These are phyloP conservation scores for Hansenula lynferdii DNA, from an alignment of 1,139 yeast species.

Conservation along the genomic window DNA sequence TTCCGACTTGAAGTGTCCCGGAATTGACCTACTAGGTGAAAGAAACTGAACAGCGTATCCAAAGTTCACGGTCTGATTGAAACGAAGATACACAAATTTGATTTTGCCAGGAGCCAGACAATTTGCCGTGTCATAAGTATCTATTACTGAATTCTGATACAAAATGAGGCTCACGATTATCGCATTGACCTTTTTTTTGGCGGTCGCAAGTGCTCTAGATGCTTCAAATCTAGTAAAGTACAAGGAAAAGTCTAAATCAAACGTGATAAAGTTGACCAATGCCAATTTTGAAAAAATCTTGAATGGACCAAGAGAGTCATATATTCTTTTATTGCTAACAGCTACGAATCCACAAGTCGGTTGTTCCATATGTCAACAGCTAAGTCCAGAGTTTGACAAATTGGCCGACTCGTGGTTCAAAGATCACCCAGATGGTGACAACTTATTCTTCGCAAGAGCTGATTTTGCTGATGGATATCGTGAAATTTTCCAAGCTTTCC, in stretches of 20 bases:
- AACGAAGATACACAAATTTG: too few relatives aligned
- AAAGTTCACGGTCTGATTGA: neutral
- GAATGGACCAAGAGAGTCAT: slow-evolving; percentile 63
- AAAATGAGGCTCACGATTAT: slow-evolving; percentile 1
- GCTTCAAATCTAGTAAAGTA: slow-evolving; percentile 20
- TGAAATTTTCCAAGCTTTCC: slow-evolving; percentile 48
- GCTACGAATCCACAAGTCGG: slow-evolving; percentile 71
- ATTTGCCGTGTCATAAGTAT: too few relatives aligned
- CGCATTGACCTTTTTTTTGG: slow-evolving; percentile 1
- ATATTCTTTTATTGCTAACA: slow-evolving; percentile 64
- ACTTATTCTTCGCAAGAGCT: slow-evolving; percentile 65
- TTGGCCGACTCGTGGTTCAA: slow-evolving; percentile 57
- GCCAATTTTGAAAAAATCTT: slow-evolving; percentile 54
- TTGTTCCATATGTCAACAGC: slow-evolving; percentile 73
- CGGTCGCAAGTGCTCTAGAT: slow-evolving; percentile 15
- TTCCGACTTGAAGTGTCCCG: too few relatives aligned
- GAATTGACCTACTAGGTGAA: too few relatives aligned
- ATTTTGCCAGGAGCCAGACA: too few relatives aligned
- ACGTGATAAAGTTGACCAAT: slow-evolving; percentile 52
- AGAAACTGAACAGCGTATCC: slow-evolving; percentile 2
- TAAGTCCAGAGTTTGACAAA: slow-evolving; percentile 55
- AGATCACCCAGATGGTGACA: slow-evolving; percentile 41
- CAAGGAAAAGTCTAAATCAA: slow-evolving; percentile 20
- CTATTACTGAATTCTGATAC: too few relatives aligned
- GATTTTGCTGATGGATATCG: slow-evolving; percentile 58